phyloP scores from a whole-genome alignment of 2,329 filamentous ascomycete genomes.

The Volutella citrinella region DNA sequence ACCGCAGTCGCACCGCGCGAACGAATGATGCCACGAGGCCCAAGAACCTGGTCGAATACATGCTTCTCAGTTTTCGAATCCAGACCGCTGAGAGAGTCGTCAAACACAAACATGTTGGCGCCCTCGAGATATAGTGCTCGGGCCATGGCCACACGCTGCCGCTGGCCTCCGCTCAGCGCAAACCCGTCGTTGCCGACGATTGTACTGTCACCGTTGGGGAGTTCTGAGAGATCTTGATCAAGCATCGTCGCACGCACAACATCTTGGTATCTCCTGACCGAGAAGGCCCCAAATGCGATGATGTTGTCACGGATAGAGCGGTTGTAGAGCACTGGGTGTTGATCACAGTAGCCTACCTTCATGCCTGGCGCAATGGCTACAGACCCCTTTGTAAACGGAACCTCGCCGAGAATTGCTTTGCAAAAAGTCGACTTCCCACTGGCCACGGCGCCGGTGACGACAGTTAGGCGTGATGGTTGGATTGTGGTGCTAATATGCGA shows the following conservation, averaged over 20 bases:
- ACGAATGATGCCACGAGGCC: constrained; percentile 12
- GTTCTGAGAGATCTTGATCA: too few species aligned
- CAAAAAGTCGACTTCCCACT: constrained; percentile 32
- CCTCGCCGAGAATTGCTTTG: constrained; percentile 29
- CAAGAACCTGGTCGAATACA: constrained; percentile 17
- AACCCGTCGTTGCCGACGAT: too few species aligned
- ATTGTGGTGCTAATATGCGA: constrained; percentile 2
- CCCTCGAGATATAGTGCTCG: constrained; percentile 22
- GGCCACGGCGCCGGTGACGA: constrained; percentile 32
- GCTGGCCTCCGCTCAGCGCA: not conserved
- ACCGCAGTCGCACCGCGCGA: too few species aligned
- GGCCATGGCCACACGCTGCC: constrained; percentile 18
- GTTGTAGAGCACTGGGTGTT: too few species aligned
- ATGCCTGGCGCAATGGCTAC: too few species aligned
- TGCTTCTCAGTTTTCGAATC: constrained; percentile 19
- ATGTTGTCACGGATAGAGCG: too few species aligned
- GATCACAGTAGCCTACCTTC: too few species aligned
- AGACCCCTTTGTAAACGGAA: constrained; percentile 12
- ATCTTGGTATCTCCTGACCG: too few species aligned
- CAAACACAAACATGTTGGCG: constrained; percentile 18
- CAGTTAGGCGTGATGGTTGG: constrained; percentile 12
- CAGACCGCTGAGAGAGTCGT: constrained; percentile 27
- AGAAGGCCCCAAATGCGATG: too few species aligned
- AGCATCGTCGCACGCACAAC: too few species aligned
- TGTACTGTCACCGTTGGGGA: too few species aligned